phyloP scores from a whole-genome alignment of 75 land plant genomes.

The Cunninghamia lanceolata region DNA sequence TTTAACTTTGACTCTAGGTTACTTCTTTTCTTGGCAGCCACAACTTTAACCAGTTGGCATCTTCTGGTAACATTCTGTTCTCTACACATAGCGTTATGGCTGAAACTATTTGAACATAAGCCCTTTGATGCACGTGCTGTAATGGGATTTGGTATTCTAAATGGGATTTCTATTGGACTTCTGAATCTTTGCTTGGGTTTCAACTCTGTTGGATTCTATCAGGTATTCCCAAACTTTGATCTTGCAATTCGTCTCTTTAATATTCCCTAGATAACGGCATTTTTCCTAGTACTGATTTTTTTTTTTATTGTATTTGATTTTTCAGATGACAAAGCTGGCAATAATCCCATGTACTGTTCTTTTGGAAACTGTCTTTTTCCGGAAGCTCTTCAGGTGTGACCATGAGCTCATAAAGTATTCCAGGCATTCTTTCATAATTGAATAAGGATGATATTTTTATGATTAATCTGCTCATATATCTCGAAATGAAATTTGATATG shows the following conservation, averaged over 20 bases:
- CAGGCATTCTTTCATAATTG: background rate
- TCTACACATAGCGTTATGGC: slow-evolving; percentile 66
- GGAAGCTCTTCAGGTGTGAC: slow-evolving; percentile 76
- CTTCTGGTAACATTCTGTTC: slow-evolving; percentile 77
- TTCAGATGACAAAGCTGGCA: slow-evolving; percentile 96
- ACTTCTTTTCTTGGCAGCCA: slow-evolving; percentile 38
- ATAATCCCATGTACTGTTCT: slow-evolving; percentile 94
- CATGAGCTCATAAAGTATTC: background rate
- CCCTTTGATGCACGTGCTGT: slow-evolving; percentile 73
- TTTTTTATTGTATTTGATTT: background rate
- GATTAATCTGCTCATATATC: background rate
- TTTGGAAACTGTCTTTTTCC: slow-evolving; percentile 79
- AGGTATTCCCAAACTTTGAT: slow-evolving; percentile 42
- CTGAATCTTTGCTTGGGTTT: slow-evolving; percentile 79
- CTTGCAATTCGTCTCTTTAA: background rate
- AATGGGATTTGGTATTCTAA: slow-evolving; percentile 78
- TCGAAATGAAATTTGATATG: background rate
- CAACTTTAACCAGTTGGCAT: slow-evolving; percentile 89
- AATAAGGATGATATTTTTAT: background rate
- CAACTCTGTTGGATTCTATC: slow-evolving; percentile 96
- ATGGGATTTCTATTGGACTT: slow-evolving; percentile 82
- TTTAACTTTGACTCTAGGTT: background rate
- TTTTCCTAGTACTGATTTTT: background rate
- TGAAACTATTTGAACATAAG: slow-evolving; percentile 87
- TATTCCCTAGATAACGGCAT: background rate